These are phyloP conservation scores for Penicillium sp. DNA, from an alignment of 2,329 filamentous ascomycete genomes.

Conservation along the genomic window DNA sequence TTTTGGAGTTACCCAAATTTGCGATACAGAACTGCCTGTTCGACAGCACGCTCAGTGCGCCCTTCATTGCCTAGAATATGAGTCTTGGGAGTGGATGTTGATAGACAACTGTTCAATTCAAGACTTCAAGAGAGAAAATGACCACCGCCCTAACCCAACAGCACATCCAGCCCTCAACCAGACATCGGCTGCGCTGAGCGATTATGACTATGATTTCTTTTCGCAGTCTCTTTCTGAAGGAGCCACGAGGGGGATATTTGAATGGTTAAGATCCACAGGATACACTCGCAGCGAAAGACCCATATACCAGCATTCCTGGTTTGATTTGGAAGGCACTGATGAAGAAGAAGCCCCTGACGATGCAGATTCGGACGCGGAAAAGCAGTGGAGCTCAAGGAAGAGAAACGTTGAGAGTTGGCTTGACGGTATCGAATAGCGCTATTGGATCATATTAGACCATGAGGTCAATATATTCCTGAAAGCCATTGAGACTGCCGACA, in stretches of 20 bases:
- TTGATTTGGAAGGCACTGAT: constrained; percentile 16
- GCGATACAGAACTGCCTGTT: constrained; percentile 16
- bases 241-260: constrained; percentile 18
- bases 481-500: too few species aligned
- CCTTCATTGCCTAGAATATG: constrained; percentile 19
- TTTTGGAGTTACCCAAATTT: constrained; percentile 15
- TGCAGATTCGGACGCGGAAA: constrained; percentile 5
- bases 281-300: constrained; percentile 15
- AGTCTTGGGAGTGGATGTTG: constrained; percentile 19
- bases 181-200: background rate
- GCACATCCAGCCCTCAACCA: background rate
- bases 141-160: background rate
- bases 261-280: constrained; percentile 19
- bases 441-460: background rate
- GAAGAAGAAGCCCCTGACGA: constrained; percentile 10
- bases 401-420: constrained; percentile 3
- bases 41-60: constrained; percentile 17
- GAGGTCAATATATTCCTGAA: background rate
- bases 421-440: constrained; percentile 4
- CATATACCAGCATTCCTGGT: constrained; percentile 19
- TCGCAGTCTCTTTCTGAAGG: constrained; percentile 9
- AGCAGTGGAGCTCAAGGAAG: background rate
- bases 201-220: constrained; percentile 7
- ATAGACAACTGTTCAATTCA: constrained; percentile 5
- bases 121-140: constrained; percentile 2